Evolutionary conservation across 805 yeast species (phyloP).

Genomic region (Jamesozyma piceae): DNA sequence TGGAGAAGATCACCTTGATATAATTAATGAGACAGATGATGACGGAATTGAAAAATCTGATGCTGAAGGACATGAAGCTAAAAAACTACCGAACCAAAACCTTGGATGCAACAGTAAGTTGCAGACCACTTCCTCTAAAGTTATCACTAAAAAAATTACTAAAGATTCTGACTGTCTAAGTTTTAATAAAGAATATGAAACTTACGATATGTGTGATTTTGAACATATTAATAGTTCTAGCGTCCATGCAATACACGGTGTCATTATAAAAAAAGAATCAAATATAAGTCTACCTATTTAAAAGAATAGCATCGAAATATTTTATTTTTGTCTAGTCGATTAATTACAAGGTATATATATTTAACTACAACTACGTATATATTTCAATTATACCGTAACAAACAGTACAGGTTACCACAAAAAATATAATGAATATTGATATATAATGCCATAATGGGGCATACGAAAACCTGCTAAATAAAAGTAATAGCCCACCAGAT

Average conservation of each 20-base stretch:
- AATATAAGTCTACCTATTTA: background rate
- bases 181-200: background rate
- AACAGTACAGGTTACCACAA: constrained; percentile 21
- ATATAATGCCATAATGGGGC: constrained; percentile 30
- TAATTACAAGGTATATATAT: background rate
- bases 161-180: background rate
- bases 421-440: constrained; percentile 19
- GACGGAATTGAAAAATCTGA: background rate
- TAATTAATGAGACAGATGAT: too few species aligned
- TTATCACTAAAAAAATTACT: background rate
- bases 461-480: constrained; percentile 24
- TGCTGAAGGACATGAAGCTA: background rate
- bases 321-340: background rate
- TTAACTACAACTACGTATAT: constrained; percentile 1
- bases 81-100: too few species aligned
- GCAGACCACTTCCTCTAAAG: too few species aligned
- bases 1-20: background rate
- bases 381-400: constrained; percentile 28
- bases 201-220: background rate
- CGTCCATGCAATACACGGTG: constrained; percentile 8
- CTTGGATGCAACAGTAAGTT: too few species aligned
- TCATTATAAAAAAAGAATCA: constrained; percentile 1
- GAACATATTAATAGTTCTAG: too few species aligned
- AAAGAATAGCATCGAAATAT: too few species aligned
- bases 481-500: constrained; percentile 15